Conservation (phyloP, 2,329 filamentous ascomycete species). For the Erysiphe neolycopersici region DNA sequence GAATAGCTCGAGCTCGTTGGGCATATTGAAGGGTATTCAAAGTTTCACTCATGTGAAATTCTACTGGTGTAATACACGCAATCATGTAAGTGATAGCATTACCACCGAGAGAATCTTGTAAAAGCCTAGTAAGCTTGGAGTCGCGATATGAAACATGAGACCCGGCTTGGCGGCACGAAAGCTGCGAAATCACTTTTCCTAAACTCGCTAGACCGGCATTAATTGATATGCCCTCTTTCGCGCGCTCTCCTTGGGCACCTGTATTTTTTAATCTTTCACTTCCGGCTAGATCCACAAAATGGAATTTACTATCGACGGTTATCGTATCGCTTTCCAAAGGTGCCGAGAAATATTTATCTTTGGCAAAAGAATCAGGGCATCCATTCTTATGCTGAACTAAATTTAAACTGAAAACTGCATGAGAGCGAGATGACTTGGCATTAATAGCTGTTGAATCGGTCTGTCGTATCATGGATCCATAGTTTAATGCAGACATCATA, state of each 20-base stretch:
- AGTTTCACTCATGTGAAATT: conserved; percentile 93
- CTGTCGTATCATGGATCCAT: conserved; percentile 81
- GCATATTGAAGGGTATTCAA: conserved; percentile 95
- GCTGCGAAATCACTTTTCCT: conserved; percentile 93
- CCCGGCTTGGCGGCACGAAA: conserved; percentile 67
- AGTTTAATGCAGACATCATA: conserved; percentile 64
- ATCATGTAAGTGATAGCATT: conserved; percentile 99
- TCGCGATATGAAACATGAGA: conserved; percentile 94
- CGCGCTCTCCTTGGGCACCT: conserved; percentile 76
- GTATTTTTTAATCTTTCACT: conserved; percentile 96
- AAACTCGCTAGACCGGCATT: conserved; percentile 85
- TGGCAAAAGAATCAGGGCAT: conserved; percentile 21
- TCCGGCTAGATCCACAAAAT: conserved; percentile 92
- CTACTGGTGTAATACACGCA: conserved; percentile 85
- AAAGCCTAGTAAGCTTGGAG: conserved; percentile 78
- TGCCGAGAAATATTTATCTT: conserved; percentile 69
- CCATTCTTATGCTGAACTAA: conserved; percentile 60
- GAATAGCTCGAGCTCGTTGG: conserved; percentile 81
- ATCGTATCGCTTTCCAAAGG: conserved; percentile 54
- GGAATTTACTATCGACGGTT: conserved; percentile 90
- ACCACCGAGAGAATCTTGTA: conserved; percentile 89
- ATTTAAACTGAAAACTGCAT: conserved; percentile 91
- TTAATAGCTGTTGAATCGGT: conserved; percentile 96
- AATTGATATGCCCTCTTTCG: conserved; percentile 92
- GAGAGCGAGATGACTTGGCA: conserved; percentile 87